Evolutionary conservation across 2,329 filamentous ascomycete genomes (phyloP).

Genomic region (Pseudogymnoascus sp.): DNA sequence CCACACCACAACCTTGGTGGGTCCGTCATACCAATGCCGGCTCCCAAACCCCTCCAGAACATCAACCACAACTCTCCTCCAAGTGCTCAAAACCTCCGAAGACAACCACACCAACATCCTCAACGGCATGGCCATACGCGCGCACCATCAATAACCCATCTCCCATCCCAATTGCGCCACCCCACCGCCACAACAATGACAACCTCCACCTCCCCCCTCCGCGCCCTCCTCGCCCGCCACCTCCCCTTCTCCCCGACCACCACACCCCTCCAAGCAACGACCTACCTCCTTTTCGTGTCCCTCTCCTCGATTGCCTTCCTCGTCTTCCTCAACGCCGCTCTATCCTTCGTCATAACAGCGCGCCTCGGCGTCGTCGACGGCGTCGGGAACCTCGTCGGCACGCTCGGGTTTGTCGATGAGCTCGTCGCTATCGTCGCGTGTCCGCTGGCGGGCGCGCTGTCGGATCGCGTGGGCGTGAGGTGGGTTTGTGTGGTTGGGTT

Average conservation of each 20-base stretch:
- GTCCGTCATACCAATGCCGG: neutral
- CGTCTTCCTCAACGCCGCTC: constrained; percentile 77
- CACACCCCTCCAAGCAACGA: constrained; percentile 54
- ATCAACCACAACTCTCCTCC: neutral
- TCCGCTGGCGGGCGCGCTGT: constrained; percentile 69
- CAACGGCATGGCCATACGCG: neutral
- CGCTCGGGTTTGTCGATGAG: constrained; percentile 78
- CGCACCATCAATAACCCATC: neutral
- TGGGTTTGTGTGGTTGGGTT: constrained; percentile 72
- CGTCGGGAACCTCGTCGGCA: constrained; percentile 75
- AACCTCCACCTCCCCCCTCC: neutral
- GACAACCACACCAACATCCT: neutral
- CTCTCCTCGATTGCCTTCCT: constrained; percentile 85
- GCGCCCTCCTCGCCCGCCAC: neutral
- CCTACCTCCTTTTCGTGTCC: constrained; percentile 73
- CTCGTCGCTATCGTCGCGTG: constrained; percentile 73
- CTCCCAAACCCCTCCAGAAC: neutral
- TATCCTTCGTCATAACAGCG: constrained; percentile 80
- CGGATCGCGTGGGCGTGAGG: constrained; percentile 68
- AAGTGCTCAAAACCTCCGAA: neutral
- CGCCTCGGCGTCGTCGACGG: constrained; percentile 63
- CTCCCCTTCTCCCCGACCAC: constrained; percentile 50
- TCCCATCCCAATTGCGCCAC: neutral
- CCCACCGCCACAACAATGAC: neutral
- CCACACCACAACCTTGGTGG: neutral